Evolutionary conservation across 2,329 filamentous ascomycete species (phyloP).

Genomic region (Diaporthe aspalathi): DNA sequence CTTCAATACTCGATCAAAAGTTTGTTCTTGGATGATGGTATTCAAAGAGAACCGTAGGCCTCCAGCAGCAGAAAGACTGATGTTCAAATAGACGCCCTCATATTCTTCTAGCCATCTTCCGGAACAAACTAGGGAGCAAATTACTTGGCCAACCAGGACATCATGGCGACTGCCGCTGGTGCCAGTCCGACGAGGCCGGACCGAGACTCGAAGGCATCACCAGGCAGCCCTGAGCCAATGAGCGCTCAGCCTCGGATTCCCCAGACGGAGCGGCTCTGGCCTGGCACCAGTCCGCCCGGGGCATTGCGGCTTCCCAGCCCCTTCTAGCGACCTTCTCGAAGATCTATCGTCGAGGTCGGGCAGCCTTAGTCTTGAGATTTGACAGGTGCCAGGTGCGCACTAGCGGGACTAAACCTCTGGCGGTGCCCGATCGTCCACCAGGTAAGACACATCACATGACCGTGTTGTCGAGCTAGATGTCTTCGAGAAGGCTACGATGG

Average conservation of each 20-base stretch:
- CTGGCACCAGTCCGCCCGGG: neutral
- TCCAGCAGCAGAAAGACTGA: neutral
- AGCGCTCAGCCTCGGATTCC: neutral
- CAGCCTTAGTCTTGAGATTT: neutral
- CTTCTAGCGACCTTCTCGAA: slow-evolving; percentile 14
- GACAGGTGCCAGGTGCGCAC: neutral
- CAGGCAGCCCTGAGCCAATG: neutral
- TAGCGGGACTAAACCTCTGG: neutral
- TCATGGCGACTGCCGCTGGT: neutral
- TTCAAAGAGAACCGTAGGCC: neutral
- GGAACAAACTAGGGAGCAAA: neutral
- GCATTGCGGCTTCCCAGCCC: neutral
- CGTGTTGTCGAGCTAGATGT: neutral
- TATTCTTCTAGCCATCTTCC: neutral
- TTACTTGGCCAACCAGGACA: neutral
- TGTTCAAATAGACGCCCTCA: neutral
- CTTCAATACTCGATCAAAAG: too few species aligned
- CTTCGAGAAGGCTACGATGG: neutral
- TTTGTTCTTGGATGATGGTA: neutral
- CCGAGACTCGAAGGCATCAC: slow-evolving; percentile 13
- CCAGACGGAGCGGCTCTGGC: neutral
- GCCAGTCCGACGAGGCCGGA: too few species aligned
- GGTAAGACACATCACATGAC: slow-evolving; percentile 1
- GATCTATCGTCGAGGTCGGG: neutral
- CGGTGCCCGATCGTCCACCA: neutral